Conservation (phyloP, 2,329 filamentous ascomycete genomes). For the Scortechinia acanthostroma region DNA sequence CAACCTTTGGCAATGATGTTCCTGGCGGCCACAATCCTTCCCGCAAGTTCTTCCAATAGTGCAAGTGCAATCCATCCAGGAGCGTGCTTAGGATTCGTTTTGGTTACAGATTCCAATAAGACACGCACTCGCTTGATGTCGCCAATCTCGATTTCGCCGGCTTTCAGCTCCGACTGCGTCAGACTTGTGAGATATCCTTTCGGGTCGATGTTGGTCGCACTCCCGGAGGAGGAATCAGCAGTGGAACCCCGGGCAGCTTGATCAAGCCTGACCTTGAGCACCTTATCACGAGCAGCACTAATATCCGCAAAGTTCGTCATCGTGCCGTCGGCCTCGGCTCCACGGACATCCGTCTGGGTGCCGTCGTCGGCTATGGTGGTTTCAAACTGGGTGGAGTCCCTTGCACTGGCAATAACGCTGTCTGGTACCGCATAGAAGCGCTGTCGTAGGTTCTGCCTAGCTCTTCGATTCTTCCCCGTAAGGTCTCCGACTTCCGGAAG, state of each 20-base stretch:
- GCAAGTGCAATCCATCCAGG: constrained; percentile 95
- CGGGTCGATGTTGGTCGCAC: constrained; percentile 83
- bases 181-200: constrained; percentile 93
- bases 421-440: constrained; percentile 95
- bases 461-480: constrained; percentile 85
- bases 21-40: constrained; percentile 81
- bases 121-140: constrained; percentile 91
- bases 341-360: constrained; percentile 33
- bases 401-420: constrained; percentile 81
- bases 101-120: constrained; percentile 91
- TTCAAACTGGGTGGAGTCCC: constrained; percentile 73
- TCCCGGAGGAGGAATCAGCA: constrained; percentile 65
- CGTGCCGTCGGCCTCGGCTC: constrained; percentile 65
- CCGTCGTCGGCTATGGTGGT: constrained; percentile 84
- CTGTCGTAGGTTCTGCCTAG: constrained; percentile 74
- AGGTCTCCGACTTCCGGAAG: constrained; percentile 93
- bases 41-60: constrained; percentile 83
- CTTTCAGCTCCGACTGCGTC: constrained; percentile 1
- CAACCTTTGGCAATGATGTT: constrained; percentile 84
- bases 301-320: constrained; percentile 99
- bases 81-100: constrained; percentile 90
- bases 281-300: constrained; percentile 90
- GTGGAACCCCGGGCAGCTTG: constrained; percentile 53
- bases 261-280: constrained; percentile 86
- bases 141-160: constrained; percentile 61